Conservation (phyloP, 257 asterid species). For the Solanum infundibuliforme region DNA sequence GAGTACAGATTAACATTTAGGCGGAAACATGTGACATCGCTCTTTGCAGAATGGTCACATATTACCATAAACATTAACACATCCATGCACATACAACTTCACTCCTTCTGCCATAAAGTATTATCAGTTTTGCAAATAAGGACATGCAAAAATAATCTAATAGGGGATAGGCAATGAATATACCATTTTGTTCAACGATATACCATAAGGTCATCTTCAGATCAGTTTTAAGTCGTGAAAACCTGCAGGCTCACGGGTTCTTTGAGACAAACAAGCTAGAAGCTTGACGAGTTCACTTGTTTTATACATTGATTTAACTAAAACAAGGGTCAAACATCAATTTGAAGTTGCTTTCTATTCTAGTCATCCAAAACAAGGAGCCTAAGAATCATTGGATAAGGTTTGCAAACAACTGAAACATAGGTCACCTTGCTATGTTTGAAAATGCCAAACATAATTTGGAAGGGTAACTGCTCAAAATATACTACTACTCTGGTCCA, state of each 20-base stretch:
- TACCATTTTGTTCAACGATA: neutral
- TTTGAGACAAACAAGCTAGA: neutral
- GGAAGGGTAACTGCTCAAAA: neutral
- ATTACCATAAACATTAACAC: neutral
- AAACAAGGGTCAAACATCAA: neutral
- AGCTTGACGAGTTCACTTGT: neutral
- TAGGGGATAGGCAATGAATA: neutral
- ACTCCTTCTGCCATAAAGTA: neutral
- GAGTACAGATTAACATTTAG: neutral
- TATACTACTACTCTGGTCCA: neutral
- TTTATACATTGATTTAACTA: neutral
- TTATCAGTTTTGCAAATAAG: neutral
- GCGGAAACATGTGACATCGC: neutral
- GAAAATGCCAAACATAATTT: neutral
- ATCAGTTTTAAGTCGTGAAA: neutral
- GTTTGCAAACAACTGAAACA: neutral
- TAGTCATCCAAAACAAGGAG: neutral
- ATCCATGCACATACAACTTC: neutral
- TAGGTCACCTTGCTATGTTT: neutral
- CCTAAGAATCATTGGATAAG: neutral
- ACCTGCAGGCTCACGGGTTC: neutral
- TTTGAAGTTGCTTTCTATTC: neutral
- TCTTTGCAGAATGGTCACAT: neutral
- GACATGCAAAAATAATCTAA: neutral
- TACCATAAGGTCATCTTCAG: neutral